phyloP scores from a whole-genome alignment of 2,329 filamentous ascomycete genomes.

The Aspergillus tubingensis region DNA sequence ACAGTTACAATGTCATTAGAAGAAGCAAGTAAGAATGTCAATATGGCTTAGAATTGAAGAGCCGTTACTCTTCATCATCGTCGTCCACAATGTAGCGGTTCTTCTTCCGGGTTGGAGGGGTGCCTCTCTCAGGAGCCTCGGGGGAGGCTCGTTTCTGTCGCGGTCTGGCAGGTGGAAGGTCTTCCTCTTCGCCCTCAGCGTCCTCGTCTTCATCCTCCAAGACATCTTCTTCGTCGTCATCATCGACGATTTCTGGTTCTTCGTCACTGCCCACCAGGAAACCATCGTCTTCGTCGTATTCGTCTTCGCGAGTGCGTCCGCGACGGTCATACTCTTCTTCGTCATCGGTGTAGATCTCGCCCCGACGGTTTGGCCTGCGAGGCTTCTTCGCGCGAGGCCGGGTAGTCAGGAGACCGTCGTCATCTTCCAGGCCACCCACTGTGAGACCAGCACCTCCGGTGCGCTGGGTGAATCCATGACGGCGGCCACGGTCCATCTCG shows the following conservation, averaged over 20 bases:
- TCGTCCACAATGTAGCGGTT: slow-evolving; percentile 51
- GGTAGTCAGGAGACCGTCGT: slow-evolving; percentile 51
- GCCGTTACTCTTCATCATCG: slow-evolving; percentile 48
- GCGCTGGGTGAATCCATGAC: slow-evolving; percentile 46
- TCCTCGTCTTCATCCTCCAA: slow-evolving; percentile 49
- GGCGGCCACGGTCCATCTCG: slow-evolving; percentile 57
- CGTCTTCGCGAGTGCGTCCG: slow-evolving; percentile 66
- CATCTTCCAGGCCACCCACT: slow-evolving; percentile 60
- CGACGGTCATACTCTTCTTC: slow-evolving; percentile 51
- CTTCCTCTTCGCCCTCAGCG: slow-evolving; percentile 47
- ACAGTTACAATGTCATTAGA: slow-evolving; percentile 15
- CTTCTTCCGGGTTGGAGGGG: slow-evolving; percentile 47
- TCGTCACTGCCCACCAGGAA: slow-evolving; percentile 64
- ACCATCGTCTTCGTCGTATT: slow-evolving; percentile 80
- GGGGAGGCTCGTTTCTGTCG: slow-evolving; percentile 31
- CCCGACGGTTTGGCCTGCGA: slow-evolving; percentile 46
- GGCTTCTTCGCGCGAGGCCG: slow-evolving; percentile 42
- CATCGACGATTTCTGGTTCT: slow-evolving; percentile 49
- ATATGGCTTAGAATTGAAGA: not conserved
- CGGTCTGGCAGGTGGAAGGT: slow-evolving; percentile 30
- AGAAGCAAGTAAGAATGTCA: slow-evolving; percentile 11
- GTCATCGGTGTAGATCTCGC: slow-evolving; percentile 52
- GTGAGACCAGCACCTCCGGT: slow-evolving; percentile 55
- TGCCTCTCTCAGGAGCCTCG: slow-evolving; percentile 28
- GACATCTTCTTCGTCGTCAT: slow-evolving; percentile 47